Evolutionary conservation across 106 monocot genomes (phyloP), one percentile per base, ranked within the genome.

Genomic region (Ottelia alismoides): DNA sequence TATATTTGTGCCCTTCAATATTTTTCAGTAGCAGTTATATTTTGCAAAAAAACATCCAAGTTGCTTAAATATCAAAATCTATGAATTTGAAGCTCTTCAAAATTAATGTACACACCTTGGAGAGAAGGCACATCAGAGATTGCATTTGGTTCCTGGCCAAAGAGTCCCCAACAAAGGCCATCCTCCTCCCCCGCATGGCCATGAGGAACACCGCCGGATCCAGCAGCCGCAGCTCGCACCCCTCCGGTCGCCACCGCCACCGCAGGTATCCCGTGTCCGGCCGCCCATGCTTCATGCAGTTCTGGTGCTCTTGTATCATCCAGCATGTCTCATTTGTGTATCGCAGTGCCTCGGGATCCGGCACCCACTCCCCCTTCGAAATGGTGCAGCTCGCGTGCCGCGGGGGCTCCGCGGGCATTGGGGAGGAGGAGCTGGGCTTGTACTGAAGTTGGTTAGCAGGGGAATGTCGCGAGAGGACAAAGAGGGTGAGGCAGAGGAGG

Each of bases 81-180:
- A n/a, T n/a, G n/a, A n/a, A n/a, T n/a, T n/a, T n/a, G n/a, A n/a
- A n/a, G n/a, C n/a, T n/a, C n/a, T n/a, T n/a, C n/a, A n/a, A n/a
- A n/a, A n/a, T n/a, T n/a, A n/a, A n/a, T n/a, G n/a, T n/a, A 23
- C 44, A 9, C 45, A 65, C 54, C 28, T 19, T 40, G 2, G 64
- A 65, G 26, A 65, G 47, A 24, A 65, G 52, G 53, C 64, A 65
- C 53, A 53, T 65, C 27, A 65, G 40, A 4, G 64, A 65, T 27
- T 65, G 64, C 64, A 65, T 54, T 20, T 65, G 64, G 30, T 62
- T 62, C 22, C 62, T 49, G 14, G 72, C 76, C 12, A 81, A 23
- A 6, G 81, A 81, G 49, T 81, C 76, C 22, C 81, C 81, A 7
- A 81, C 72, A 47, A 81, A 81, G 0, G 81, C 81, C n/a, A 81